Evolutionary conservation across 192 early-diverging fungal genomes (phyloP), one percentile per base, ranked within the genome.

Genomic region (Borealophlyctis nickersoniae): DNA sequence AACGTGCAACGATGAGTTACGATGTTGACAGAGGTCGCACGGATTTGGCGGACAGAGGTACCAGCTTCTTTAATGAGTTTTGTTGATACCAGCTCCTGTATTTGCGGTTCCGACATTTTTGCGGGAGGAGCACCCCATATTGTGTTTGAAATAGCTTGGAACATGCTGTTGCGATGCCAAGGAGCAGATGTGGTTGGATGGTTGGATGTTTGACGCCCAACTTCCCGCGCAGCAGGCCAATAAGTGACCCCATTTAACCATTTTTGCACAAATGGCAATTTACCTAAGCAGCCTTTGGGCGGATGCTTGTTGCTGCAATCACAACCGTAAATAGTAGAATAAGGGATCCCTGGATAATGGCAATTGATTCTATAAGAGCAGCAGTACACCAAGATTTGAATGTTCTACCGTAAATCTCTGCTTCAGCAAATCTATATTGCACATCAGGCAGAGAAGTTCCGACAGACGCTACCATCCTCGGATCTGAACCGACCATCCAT

Each of bases 221-320:
- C 9, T 48, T 14, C 11, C 11, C 11, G 45, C 45, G n/a, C 11
- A 48, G 11, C 45, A 48, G 11, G 11, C 45, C 11, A 48, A 48
- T 11, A 48, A 48, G 11, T 48, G 45, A 48, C 45, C 11, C n/a
- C n/a, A 48, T 48, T 56, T 32, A 31, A 56, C 54, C n/a, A 19
- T 58, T 33, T 33, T 49, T 75, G 78, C 33, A 54, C 54, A 48
- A 48, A n/a, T 14, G 45, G 13, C 13, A 48, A 48, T 14, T 48
- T 13, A 48, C 13, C 13, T 48, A 14, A 48, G 45, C 16, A 55
- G 14, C n/a, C n/a, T n/a, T n/a, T n/a, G n/a, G n/a, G n/a, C n/a
- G n/a, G n/a, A n/a, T n/a, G n/a, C n/a, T n/a, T n/a, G n/a, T n/a
- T n/a, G n/a, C n/a, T n/a, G n/a, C n/a, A n/a, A n/a, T n/a, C n/a